These are phyloP conservation scores for Hyphopichia burtonii DNA, from an alignment of 1,139 yeast genomes.

Conservation along the genomic window DNA sequence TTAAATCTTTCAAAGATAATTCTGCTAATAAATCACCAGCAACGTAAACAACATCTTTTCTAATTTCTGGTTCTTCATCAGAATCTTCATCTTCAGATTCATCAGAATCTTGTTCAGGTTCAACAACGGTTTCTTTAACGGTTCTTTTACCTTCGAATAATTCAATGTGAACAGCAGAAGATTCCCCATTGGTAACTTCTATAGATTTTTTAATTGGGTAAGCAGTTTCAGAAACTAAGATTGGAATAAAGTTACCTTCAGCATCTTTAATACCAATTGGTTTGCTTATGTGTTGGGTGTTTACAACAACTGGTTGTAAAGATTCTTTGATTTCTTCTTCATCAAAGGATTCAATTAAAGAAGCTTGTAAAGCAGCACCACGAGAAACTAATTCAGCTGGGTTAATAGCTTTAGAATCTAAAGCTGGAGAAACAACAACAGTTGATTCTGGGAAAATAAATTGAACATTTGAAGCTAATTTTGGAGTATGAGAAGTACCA, in stretches of 20 bases:
- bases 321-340: slow-evolving; percentile 85
- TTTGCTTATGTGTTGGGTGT: slow-evolving; percentile 82
- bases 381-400: slow-evolving; percentile 90
- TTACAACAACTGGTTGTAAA: slow-evolving; percentile 79
- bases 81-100: slow-evolving; percentile 30
- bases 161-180: slow-evolving; percentile 63
- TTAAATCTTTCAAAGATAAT: slow-evolving; percentile 70
- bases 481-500: slow-evolving; percentile 91
- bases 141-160: slow-evolving; percentile 84
- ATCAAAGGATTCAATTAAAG: slow-evolving; percentile 80
- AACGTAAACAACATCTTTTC: slow-evolving; percentile 69
- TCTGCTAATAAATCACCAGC: slow-evolving; percentile 79
- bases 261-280: slow-evolving; percentile 84
- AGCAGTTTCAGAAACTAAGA: slow-evolving; percentile 83
- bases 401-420: slow-evolving; percentile 73
- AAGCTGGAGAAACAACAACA: slow-evolving; percentile 71
- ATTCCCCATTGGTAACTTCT: slow-evolving; percentile 59
- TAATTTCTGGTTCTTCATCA: slow-evolving; percentile 69
- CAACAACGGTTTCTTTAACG: slow-evolving; percentile 73
- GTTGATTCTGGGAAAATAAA: slow-evolving; percentile 81
- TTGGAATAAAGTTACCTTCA: slow-evolving; percentile 68
- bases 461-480: slow-evolving; percentile 74
- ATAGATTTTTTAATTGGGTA: slow-evolving; percentile 85
- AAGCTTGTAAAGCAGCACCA: slow-evolving; percentile 98
- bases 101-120: slow-evolving; percentile 54